Conservation (phyloP, 2,329 filamentous ascomycete species). For the Hysterium pulicare region DNA sequence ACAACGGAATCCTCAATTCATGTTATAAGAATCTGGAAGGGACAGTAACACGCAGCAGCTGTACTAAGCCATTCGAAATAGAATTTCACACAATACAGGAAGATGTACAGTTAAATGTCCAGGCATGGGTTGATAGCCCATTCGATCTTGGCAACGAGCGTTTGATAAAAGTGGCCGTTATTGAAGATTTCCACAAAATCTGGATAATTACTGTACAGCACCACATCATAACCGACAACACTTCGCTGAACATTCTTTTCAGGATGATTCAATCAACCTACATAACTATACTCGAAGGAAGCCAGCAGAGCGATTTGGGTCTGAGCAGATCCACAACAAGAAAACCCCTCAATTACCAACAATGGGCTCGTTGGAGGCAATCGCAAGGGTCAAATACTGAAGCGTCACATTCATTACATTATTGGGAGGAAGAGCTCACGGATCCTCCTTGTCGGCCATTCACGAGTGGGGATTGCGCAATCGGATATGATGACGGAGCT, state of each 20-base stretch:
- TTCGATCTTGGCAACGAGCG: not conserved
- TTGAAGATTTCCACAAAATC: not conserved
- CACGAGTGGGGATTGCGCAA: not conserved
- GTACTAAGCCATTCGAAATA: not conserved
- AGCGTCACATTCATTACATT: too few species aligned
- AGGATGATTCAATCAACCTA: not conserved
- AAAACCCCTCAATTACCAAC: not conserved
- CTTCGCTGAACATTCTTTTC: not conserved
- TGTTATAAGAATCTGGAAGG: not conserved
- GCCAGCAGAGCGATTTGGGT: not conserved
- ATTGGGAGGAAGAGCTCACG: not conserved
- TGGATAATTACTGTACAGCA: not conserved
- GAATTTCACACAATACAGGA: not conserved
- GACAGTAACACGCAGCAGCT: not conserved
- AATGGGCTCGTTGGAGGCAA: conserved; percentile 1
- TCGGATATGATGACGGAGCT: not conserved
- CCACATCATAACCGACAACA: conserved; percentile 3
- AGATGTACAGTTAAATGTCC: not conserved
- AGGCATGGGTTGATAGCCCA: not conserved
- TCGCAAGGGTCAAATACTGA: not conserved
- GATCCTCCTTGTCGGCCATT: conserved; percentile 3
- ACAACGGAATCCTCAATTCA: not conserved
- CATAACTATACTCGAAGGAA: not conserved
- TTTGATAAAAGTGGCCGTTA: not conserved
- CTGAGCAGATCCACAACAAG: not conserved